Percentiles rank a stretch among this genome's conserved stretches.
Evolutionary conservation across 2,329 filamentous ascomycete species (phyloP).

Genomic region (Aspergillus latus): DNA sequence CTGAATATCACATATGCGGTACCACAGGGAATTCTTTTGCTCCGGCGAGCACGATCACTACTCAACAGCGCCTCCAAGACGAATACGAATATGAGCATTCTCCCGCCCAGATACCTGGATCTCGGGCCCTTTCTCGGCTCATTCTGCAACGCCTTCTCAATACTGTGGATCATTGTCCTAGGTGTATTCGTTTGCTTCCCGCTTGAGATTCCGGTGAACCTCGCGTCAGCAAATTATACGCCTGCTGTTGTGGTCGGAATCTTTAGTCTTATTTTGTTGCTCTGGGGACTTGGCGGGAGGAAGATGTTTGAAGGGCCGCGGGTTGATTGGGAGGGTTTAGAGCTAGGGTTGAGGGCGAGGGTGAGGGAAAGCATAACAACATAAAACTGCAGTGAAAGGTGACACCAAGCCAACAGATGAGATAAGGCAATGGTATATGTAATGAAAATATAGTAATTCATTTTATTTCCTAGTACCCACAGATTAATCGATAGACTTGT

Average conservation of each 20-base stretch:
- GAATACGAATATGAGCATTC: neutral
- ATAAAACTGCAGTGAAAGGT: neutral
- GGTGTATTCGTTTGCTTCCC: slow-evolving; percentile 51
- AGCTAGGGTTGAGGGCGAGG: neutral
- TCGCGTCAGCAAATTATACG: slow-evolving; percentile 50
- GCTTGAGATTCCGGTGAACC: slow-evolving; percentile 40
- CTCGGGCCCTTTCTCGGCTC: slow-evolving; percentile 37
- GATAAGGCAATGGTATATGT: too few relatives aligned
- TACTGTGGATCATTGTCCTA: slow-evolving; percentile 47
- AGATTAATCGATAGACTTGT: too few relatives aligned
- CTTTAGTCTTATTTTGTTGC: neutral
- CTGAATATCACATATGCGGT: slow-evolving; percentile 43
- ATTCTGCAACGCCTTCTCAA: slow-evolving; percentile 42
- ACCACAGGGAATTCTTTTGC: slow-evolving; percentile 45
- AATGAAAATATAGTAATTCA: too few relatives aligned
- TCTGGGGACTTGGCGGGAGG: slow-evolving; percentile 5
- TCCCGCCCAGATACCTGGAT: slow-evolving; percentile 25
- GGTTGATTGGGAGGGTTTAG: neutral
- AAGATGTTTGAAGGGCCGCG: neutral
- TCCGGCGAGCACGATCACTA: slow-evolving; percentile 5
- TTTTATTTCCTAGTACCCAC: too few relatives aligned
- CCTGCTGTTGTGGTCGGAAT: neutral
- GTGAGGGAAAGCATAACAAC: neutral
- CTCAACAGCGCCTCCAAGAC: too few relatives aligned
- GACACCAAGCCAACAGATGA: neutral